Evolutionary conservation across 148 eudicot species (phyloP).

Genomic region (Camellia sinensis): DNA sequence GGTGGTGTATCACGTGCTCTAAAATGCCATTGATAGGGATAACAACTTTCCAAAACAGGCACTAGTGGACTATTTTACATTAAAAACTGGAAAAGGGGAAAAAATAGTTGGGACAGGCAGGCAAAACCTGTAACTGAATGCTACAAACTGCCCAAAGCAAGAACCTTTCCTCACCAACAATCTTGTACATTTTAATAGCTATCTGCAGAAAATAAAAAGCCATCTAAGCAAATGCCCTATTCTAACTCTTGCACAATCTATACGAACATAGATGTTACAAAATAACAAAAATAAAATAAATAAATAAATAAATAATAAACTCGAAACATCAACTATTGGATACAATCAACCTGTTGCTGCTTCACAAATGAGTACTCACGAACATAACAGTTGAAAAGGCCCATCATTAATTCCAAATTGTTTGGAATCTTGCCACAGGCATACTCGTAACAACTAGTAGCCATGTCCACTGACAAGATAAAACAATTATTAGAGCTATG

Average conservation of each 20-base stretch:
- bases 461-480: slow-evolving; percentile 75
- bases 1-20: not conserved
- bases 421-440: slow-evolving; percentile 77
- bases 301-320: not conserved
- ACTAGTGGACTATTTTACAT: not conserved
- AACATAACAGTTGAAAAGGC: slow-evolving; percentile 92
- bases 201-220: slow-evolving; percentile 50
- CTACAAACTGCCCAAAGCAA: slow-evolving; percentile 98
- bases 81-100: not conserved
- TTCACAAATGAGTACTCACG: slow-evolving; percentile 91
- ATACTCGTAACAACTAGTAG: slow-evolving; percentile 84
- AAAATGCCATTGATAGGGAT: no score
- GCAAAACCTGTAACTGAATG: slow-evolving; percentile 78
- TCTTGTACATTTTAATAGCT: slow-evolving; percentile 97
- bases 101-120: not conserved
- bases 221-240: slow-evolving; percentile 2
- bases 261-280: not conserved
- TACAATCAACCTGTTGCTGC: slow-evolving; percentile 86
- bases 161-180: slow-evolving; percentile 84
- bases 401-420: slow-evolving; percentile 87
- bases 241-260: not conserved
- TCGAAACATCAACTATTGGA: not conserved
- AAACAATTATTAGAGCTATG: not conserved
- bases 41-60: no score
- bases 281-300: not conserved